Evolutionary conservation across 1,139 yeast genomes (phyloP), one percentile per base, ranked within the genome.

Genomic region (Eremothecium coryli): DNA sequence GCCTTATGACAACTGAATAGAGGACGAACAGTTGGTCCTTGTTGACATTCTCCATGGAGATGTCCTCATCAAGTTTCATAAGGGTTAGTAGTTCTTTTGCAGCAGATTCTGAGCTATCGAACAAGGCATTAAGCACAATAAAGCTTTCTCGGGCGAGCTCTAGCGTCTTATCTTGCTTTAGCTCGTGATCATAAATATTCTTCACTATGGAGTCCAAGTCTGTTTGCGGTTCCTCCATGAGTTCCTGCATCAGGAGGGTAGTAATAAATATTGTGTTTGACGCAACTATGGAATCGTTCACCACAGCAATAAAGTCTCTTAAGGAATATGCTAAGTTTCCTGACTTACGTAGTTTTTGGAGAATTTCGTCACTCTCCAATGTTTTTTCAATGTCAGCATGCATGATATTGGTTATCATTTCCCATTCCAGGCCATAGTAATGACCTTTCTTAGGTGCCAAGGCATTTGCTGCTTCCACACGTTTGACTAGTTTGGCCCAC

Each of bases 1-100:
- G 48, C 37, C 53, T 53, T 31, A 54, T 49, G 13, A 52, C 50
- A 6, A 56, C 44, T n/a, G 59, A 46, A 26, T 50, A 47, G 14
- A 55, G 42, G n/a, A 56, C 50, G 23, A 56, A 34, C 4, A 48
- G 17, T 23, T 49, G 54, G 36, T 56, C 59, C 27, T 48, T 43
- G 12, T 43, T 39, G 9, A 49, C 32, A 9, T 31, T 24, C 13
- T 33, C 32, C 2, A 27, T 30, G 30, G 25, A 40, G 23, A 14
- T 39, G 23, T 23, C 46, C 26, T 29, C 35, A 12, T 42, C 43
- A 21, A 45, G 47, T 26, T 49, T 41, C 4, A 41, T 37, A 29
- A 39, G 28, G 32, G 48, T 31, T 33, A 42, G 29, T 40, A 45
- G 39, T 11, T 32, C 44, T 33, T 18, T 41, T 33, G 38, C 44